These are phyloP conservation scores for Lepidium didymum DNA, from an alignment of 345 rosid species.

Conservation along the genomic window DNA sequence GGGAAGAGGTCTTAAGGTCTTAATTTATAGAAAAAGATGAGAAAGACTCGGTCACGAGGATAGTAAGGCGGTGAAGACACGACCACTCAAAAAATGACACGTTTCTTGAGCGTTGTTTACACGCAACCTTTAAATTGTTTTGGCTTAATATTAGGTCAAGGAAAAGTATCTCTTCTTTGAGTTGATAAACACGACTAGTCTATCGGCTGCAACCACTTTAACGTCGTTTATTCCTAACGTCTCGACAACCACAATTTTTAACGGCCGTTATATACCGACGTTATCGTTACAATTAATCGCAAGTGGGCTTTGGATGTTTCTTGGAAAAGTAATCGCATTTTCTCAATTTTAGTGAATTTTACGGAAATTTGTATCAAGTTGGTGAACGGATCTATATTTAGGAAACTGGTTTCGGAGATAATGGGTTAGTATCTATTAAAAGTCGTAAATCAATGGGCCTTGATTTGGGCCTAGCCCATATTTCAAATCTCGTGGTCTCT, in stretches of 20 bases:
- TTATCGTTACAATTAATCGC: slow-evolving; percentile 3
- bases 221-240: slow-evolving; percentile 2
- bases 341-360: too few species aligned
- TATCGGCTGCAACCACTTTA: background rate
- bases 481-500: too few species aligned
- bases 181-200: slow-evolving; percentile 17
- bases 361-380: too few species aligned
- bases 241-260: slow-evolving; percentile 2
- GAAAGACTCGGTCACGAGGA: slow-evolving; percentile 21
- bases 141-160: background rate
- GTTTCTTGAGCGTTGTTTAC: slow-evolving; percentile 10
- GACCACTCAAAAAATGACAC: background rate
- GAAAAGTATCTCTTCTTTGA: slow-evolving; percentile 24
- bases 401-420: too few species aligned
- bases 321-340: too few species aligned
- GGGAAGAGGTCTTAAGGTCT: background rate
- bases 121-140: background rate
- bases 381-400: too few species aligned
- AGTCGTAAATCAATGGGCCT: too few species aligned
- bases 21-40: slow-evolving; percentile 15
- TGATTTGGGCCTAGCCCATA: too few species aligned
- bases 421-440: too few species aligned
- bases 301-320: background rate
- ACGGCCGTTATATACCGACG: slow-evolving; percentile 8
- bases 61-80: slow-evolving; percentile 2